These are phyloP conservation scores for Solanum gracilifrons DNA, from an alignment of 257 asterid species.

Conservation along the genomic window DNA sequence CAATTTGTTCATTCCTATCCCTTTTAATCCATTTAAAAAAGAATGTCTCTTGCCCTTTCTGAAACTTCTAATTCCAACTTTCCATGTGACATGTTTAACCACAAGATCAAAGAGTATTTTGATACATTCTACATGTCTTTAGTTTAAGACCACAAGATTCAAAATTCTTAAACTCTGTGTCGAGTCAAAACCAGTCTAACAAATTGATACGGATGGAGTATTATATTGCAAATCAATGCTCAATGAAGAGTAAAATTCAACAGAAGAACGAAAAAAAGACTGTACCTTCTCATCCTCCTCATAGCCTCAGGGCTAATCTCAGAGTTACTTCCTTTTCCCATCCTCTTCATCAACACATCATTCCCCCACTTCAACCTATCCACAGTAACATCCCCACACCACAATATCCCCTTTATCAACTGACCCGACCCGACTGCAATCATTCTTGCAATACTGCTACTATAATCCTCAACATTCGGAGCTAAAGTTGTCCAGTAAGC, in stretches of 20 bases:
- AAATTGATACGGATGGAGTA: not conserved
- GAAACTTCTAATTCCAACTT: not conserved
- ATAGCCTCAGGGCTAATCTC: constrained; percentile 54
- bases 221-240: not conserved
- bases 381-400: constrained; percentile 87
- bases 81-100: not conserved
- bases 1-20: not conserved
- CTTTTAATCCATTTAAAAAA: not conserved
- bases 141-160: not conserved
- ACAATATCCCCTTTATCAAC: constrained; percentile 72
- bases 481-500: constrained; percentile 94
- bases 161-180: not conserved
- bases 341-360: constrained; percentile 48
- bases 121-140: not conserved
- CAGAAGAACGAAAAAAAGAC: not conserved
- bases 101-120: not conserved
- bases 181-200: not conserved
- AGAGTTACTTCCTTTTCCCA: constrained; percentile 30
- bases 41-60: not conserved
- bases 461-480: constrained; percentile 93
- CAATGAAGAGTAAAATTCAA: not conserved
- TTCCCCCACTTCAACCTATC: constrained; percentile 83
- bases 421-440: constrained; percentile 88
- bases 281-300: constrained; percentile 68
- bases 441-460: constrained; percentile 48